Conservation (phyloP, 2,329 filamentous ascomycete species). For the Diaporthe humulicola region DNA sequence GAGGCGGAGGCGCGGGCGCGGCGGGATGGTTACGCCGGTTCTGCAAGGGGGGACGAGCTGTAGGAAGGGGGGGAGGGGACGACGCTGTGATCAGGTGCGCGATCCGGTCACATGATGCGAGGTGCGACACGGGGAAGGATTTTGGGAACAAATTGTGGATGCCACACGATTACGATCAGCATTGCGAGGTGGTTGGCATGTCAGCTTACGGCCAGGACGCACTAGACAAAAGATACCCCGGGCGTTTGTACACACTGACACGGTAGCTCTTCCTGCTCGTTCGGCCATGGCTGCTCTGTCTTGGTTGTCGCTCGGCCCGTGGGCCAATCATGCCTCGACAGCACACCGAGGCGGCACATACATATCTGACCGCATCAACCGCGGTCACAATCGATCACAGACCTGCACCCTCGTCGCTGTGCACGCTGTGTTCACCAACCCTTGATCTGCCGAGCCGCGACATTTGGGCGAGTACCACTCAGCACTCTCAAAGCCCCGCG, state of each 20-base stretch:
- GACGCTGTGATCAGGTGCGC: neutral
- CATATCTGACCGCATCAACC: slow-evolving; percentile 16
- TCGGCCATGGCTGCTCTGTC: neutral
- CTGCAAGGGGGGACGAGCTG: slow-evolving; percentile 30
- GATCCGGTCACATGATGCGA: slow-evolving; percentile 13
- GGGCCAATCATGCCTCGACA: slow-evolving; percentile 24
- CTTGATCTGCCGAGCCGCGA: slow-evolving; percentile 24
- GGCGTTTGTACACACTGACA: neutral
- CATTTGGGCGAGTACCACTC: neutral
- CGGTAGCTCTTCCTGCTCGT: no score
- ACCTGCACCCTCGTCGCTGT: neutral
- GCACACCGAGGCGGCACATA: slow-evolving; percentile 11
- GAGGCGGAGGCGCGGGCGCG: no score
- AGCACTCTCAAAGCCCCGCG: slow-evolving; percentile 7
- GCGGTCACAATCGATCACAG: neutral
- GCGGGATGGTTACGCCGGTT: slow-evolving; percentile 29
- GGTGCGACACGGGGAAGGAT: slow-evolving; percentile 27
- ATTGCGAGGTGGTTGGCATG: slow-evolving; percentile 17
- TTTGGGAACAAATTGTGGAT: slow-evolving; percentile 8
- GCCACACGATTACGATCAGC: slow-evolving; percentile 25
- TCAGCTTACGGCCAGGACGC: slow-evolving; percentile 22
- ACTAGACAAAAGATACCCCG: slow-evolving; percentile 6
- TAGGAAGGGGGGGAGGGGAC: neutral
- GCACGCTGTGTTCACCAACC: neutral
- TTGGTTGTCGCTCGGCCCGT: neutral